Base-by-base conservation (phyloP, 1,284 basidiomycete species). In the Takashimella tepidaria region DNA sequence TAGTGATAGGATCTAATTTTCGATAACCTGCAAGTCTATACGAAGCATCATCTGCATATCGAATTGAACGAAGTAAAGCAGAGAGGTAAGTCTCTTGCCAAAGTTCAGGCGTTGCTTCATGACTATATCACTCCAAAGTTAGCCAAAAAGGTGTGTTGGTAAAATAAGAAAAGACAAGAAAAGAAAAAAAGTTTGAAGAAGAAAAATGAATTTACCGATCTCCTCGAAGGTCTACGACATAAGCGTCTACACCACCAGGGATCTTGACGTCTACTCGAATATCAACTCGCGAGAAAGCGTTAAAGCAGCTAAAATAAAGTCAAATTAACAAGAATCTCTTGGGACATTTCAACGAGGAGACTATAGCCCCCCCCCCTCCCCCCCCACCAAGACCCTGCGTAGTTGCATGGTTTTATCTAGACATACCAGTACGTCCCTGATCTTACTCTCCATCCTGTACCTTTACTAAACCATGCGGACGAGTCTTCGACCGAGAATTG, bases 31-130 rank as follows among this genome's bases (percentile, higher is more conserved):
- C 92, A 5, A 98, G 79, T 62, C 85, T 83, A 73, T 96, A 95
- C 41, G 86, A 88, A 8, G 90, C 85, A 70, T 98, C 95, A 72
- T 98, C 95, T 24, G 93, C 90, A 71, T 98, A 98, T 22, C 96
- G 81, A 51, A 98, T 92, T 1, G 93, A 84, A 19, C 95, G 84
- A 3, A 98, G 81, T 12, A 97, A 74, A 0, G 93, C 92, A 3
- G 95, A 97, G 1, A 98, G 83, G 70, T 95, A 98, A 1, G 92
- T 93, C 77, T 98, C 95, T 73, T 91, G 89, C 95, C 95, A 98
- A 26, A 98, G 84, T 47, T 92, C 89, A 0, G 87, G 82, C 0
- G 91, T 92, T 4, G 92, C 87, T 72, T 95, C 89, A 66, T 96
- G 92, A 62, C 90, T 92, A 63, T 2, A 37, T 8, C 2, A 21